Evolutionary conservation across 371 early-diverging fungal species (phyloP).

Genomic region (Mortierella sp.): DNA sequence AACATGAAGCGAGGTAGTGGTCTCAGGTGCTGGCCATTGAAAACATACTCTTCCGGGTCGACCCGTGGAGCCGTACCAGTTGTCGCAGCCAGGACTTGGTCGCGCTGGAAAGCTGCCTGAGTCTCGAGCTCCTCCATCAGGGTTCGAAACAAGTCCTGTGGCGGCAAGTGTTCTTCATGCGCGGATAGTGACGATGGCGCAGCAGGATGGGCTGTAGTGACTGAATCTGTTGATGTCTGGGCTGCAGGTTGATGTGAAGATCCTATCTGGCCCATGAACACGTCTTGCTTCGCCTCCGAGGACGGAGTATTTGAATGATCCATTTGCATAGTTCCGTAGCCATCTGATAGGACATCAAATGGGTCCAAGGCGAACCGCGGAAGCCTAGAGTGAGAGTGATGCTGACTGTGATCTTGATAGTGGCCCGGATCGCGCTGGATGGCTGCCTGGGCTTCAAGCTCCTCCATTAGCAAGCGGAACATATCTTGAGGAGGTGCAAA

Average conservation of each 20-base stretch:
- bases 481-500: constrained; percentile 40
- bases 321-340: constrained; percentile 19
- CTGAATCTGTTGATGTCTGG: background rate
- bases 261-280: constrained; percentile 7
- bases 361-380: constrained; percentile 40
- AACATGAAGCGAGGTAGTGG: constrained; percentile 42
- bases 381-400: constrained; percentile 11
- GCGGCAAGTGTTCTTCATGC: constrained; percentile 8
- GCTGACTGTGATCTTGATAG: background rate
- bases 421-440: constrained; percentile 33
- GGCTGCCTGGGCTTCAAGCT: constrained; percentile 39
- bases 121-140: constrained; percentile 45
- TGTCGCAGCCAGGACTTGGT: constrained; percentile 30
- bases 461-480: constrained; percentile 45
- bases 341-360: constrained; percentile 25
- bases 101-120: constrained; percentile 46
- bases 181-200: background rate
- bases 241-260: background rate
- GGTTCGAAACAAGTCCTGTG: constrained; percentile 27
- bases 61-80: constrained; percentile 21
- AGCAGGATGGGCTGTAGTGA: background rate
- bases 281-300: constrained; percentile 5
- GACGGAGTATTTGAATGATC: constrained; percentile 5
- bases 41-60: constrained; percentile 41
- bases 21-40: constrained; percentile 43